Evolutionary conservation across 176 grass and related monocot species (phyloP).

Genomic region (Elymus sibiricus): DNA sequence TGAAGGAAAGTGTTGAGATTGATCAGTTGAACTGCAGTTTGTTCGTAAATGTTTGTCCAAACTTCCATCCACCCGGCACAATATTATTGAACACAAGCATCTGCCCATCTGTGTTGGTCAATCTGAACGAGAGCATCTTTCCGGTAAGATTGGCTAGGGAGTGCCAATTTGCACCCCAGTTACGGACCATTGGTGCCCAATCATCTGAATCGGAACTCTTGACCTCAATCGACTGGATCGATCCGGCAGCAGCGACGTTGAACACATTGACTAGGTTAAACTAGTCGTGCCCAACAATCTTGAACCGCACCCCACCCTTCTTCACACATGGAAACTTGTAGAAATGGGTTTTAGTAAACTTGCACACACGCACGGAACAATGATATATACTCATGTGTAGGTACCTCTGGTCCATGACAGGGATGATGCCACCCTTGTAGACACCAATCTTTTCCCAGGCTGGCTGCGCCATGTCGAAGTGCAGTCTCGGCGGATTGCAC

Average conservation of each 20-base stretch:
- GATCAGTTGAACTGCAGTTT: background rate
- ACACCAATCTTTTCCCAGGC: constrained; percentile 55
- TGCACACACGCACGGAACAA: too few relatives aligned
- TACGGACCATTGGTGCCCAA: background rate
- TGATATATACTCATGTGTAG: background rate
- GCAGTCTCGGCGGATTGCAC: constrained; percentile 31
- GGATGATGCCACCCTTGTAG: constrained; percentile 47
- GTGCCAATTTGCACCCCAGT: background rate
- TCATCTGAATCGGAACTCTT: background rate
- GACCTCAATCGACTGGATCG: background rate
- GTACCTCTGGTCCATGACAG: constrained; percentile 45
- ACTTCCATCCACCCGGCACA: background rate
- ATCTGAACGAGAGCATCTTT: background rate
- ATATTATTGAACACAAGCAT: background rate
- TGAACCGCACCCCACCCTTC: background rate
- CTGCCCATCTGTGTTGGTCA: background rate
- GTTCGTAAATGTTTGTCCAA: background rate
- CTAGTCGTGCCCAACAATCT: background rate
- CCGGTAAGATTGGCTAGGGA: background rate
- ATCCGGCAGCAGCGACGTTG: background rate
- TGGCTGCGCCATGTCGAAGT: constrained; percentile 47
- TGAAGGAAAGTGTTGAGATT: background rate
- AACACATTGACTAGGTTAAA: background rate
- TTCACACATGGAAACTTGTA: background rate
- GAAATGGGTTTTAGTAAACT: background rate